These are phyloP conservation scores for Metschnikowia anglica DNA, from an alignment of 805 yeast genomes.

Conservation along the genomic window DNA sequence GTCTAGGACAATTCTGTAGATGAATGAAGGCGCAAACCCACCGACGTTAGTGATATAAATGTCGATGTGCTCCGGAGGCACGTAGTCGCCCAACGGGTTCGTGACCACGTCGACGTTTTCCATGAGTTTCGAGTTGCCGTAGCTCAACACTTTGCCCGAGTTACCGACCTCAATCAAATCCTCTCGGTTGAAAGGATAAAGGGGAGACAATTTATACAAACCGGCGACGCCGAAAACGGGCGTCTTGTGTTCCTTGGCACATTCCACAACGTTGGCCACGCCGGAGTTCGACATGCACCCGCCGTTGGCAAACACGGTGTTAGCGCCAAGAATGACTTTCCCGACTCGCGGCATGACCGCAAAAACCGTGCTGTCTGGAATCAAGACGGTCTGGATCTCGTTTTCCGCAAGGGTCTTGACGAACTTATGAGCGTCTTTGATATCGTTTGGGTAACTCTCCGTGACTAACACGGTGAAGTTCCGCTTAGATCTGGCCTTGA, in stretches of 20 bases:
- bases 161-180: constrained; percentile 88
- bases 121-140: constrained; percentile 65
- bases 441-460: constrained; percentile 88
- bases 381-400: constrained; percentile 83
- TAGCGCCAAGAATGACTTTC: constrained; percentile 89
- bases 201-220: constrained; percentile 85
- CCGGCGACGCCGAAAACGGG: constrained; percentile 97
- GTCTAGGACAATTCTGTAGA: constrained; percentile 92
- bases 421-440: constrained; percentile 71
- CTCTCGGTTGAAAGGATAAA: constrained; percentile 86
- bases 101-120: constrained; percentile 73
- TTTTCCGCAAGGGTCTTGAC: constrained; percentile 79
- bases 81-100: constrained; percentile 87
- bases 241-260: constrained; percentile 93
- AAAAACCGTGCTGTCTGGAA: constrained; percentile 89
- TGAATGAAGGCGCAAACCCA: constrained; percentile 94
- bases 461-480: constrained; percentile 89
- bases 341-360: constrained; percentile 98
- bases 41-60: constrained; percentile 94
- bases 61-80: constrained; percentile 91
- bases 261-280: constrained; percentile 88
- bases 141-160: constrained; percentile 82
- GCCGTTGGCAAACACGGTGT: constrained; percentile 93
- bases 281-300: constrained; percentile 90
- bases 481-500: constrained; percentile 85